Evolutionary conservation across 768 basidiomycete species (phyloP).

Genomic region (Mycena galopus): DNA sequence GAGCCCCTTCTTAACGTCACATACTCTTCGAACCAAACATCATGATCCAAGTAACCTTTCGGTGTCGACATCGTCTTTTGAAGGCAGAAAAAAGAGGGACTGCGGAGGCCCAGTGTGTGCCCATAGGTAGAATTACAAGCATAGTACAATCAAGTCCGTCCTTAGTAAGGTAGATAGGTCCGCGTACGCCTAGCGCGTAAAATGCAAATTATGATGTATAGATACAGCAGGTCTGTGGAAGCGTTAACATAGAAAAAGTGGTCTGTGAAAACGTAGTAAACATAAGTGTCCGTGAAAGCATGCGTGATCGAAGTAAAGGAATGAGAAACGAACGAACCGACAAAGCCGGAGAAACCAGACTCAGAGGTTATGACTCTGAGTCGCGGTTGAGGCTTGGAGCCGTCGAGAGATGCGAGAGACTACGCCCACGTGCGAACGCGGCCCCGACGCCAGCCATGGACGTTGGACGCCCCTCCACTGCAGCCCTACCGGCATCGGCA

Average conservation of each 20-base stretch:
- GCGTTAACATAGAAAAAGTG: no score
- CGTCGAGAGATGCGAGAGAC: neutral
- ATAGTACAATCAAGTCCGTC: neutral
- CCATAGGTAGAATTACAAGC: neutral
- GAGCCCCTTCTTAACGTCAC: no score
- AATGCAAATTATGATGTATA: constrained; percentile 22
- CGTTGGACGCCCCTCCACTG: constrained; percentile 5
- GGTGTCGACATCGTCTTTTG: no score
- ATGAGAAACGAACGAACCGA: neutral
- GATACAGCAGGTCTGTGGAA: constrained; percentile 21
- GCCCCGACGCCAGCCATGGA: constrained; percentile 31
- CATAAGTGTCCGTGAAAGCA: neutral
- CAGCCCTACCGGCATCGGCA: neutral
- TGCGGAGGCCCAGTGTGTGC: no score
- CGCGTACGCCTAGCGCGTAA: constrained; percentile 9
- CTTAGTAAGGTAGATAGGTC: neutral
- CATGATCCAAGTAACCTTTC: no score
- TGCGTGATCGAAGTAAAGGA: neutral
- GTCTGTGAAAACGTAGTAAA: no score
- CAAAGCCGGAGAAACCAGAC: neutral
- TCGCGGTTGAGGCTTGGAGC: constrained; percentile 1
- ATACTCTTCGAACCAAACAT: no score
- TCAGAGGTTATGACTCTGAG: neutral
- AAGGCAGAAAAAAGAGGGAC: neutral
- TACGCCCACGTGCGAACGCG: constrained; percentile 14